Percentiles rank a stretch among this genome's conserved stretches.
These are phyloP conservation scores for Polygonum aviculare DNA, from an alignment of 148 eudicot genomes.

Conservation along the genomic window DNA sequence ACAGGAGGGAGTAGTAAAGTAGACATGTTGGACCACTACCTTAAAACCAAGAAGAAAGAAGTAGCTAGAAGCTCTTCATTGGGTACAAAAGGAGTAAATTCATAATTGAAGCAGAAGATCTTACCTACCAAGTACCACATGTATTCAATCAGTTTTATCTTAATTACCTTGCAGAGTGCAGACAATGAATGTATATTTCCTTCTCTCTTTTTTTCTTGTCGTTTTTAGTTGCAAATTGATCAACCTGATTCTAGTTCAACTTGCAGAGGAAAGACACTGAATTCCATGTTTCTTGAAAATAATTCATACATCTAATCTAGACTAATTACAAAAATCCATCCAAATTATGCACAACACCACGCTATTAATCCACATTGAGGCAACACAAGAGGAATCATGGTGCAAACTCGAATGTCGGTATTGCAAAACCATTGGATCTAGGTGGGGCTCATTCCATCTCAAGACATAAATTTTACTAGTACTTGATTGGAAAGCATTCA, in stretches of 20 bases:
- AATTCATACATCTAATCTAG: not conserved
- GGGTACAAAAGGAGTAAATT: not conserved
- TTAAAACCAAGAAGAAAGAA: not conserved
- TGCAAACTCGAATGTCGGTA: not conserved
- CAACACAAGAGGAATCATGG: not conserved
- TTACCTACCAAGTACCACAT: not conserved
- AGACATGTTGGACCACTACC: not conserved
- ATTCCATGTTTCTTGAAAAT: not conserved
- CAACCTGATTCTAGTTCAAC: not conserved
- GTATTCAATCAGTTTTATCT: not conserved
- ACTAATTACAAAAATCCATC: not conserved
- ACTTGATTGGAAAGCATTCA: not conserved
- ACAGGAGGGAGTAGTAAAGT: too few relatives aligned
- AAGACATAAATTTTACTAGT: not conserved
- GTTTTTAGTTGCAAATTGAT: not conserved
- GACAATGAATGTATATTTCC: not conserved
- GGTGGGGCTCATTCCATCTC: not conserved
- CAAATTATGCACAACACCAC: not conserved
- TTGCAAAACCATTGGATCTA: not conserved
- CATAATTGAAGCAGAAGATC: slow-evolving; percentile 1
- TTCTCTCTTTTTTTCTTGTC: not conserved
- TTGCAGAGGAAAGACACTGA: not conserved
- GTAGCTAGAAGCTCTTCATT: not conserved
- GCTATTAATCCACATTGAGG: not conserved
- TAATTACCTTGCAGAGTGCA: not conserved